Conservation (phyloP, 352 stramenopile species). For the Phytophthora europaea region DNA sequence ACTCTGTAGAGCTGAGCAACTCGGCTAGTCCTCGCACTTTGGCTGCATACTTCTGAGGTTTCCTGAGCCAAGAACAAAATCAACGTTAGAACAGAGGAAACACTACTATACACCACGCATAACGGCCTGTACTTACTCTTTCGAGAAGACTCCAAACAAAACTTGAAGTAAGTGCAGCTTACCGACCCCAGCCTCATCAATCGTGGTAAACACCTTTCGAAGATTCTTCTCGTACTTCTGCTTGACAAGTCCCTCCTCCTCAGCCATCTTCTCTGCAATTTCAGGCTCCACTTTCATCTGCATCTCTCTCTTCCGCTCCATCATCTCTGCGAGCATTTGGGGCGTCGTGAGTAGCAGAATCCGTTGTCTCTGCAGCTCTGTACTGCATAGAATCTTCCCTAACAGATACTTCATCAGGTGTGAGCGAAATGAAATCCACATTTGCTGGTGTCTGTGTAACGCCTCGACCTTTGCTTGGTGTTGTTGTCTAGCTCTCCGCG, state of each 20-base stretch:
- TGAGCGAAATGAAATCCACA: conserved; percentile 58
- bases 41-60: conserved; percentile 48
- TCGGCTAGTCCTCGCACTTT: conserved; percentile 59
- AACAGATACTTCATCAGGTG: conserved; percentile 62
- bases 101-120: neutral
- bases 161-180: conserved; percentile 67
- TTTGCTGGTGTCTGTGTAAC: conserved; percentile 51
- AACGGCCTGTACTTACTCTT: conserved; percentile 49
- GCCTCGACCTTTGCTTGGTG: conserved; percentile 58
- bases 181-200: conserved; percentile 47
- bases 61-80: conserved; percentile 9
- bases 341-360: conserved; percentile 68
- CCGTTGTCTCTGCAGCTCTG: conserved; percentile 61
- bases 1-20: conserved; percentile 46
- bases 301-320: conserved; percentile 36
- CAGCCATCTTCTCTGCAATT: conserved; percentile 55
- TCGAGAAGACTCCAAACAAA: conserved; percentile 62
- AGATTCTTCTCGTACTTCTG: conserved; percentile 49
- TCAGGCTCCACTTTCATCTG: conserved; percentile 56
- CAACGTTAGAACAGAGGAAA: neutral
- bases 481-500: conserved; percentile 42
- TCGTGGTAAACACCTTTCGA: conserved; percentile 60
- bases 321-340: conserved; percentile 55
- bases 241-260: conserved; percentile 25
- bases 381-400: conserved; percentile 57